Base-by-base conservation (phyloP, 148 eudicot species). In the Persicaria maculosa region DNA sequence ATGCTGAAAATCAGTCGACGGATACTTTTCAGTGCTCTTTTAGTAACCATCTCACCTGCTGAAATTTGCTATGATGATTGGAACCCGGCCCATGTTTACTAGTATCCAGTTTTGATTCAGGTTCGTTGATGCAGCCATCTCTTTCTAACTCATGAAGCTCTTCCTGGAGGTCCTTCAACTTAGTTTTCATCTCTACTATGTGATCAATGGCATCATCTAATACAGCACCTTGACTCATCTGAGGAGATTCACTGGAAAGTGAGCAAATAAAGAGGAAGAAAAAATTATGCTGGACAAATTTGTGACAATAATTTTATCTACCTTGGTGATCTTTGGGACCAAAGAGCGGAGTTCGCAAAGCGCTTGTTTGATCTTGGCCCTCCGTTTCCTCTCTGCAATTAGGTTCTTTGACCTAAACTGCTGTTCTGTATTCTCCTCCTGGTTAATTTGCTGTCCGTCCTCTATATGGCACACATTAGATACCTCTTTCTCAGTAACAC, bases 301-400 rank as follows among this genome's bases (percentile, higher is more conserved):
- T 43, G 8, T 6, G 19, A 45, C 9, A 40, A 4, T 15, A 47
- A 52, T 57, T 72, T 19, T 72, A 4, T 55, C 14, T 77, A 94
- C 98, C 91, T 94, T 91, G 74, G 98, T 74, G 75, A 94, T 94
- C 47, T 88, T 94, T 43, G 98, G 98, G 70, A 90, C 96, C 79
- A 88, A 71, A 77, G 92, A 72, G 19, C 92, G 89, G 22, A 90
- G 88, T 4, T 82, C 77, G 74, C 79, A 85, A 19, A 86, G 77
- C 25, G 89, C 85, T 15, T 83, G 78, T 65, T 77, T 84, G 61
- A 86, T 90, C 83, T 84, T 80, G 68, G 74, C 75, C 80, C 96
- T 84, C 73, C 92, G 75, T 40, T 80, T 85, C 77, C 92, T 83
- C 77, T 90, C 96, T 22, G 87, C 79, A 9, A 72, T 10, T 47